These are phyloP conservation scores for Pythium biforme DNA, from an alignment of 352 stramenopile genomes.

Conservation along the genomic window DNA sequence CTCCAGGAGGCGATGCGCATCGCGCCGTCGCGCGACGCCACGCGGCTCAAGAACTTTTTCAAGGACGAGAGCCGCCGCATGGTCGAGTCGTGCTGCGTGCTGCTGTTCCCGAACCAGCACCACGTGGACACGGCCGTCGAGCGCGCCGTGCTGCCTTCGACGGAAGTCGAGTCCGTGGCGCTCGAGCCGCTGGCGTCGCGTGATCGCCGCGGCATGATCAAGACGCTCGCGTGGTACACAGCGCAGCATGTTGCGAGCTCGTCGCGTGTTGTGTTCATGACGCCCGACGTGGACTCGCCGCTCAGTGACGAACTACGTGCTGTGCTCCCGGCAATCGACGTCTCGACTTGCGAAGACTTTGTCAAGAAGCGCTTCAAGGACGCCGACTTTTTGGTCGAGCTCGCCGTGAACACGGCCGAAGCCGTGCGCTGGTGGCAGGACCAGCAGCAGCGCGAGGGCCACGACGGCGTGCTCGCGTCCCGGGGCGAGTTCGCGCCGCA, in stretches of 20 bases:
- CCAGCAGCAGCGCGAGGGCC: conserved; percentile 28
- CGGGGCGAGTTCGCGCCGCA: conserved; percentile 62
- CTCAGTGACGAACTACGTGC: conserved; percentile 40
- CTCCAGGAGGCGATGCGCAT: conserved; percentile 58
- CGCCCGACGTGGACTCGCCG: conserved; percentile 42
- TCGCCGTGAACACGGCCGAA: conserved; percentile 62
- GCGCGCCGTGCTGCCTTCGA: conserved; percentile 9
- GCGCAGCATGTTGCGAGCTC: conserved; percentile 33
- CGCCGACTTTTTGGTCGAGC: conserved; percentile 45
- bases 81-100: conserved; percentile 43
- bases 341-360: conserved; percentile 60
- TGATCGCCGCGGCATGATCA: conserved; percentile 48
- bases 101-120: conserved; percentile 74
- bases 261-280: conserved; percentile 57
- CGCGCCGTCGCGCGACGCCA: conserved; percentile 62
- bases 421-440: conserved; percentile 47
- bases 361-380: conserved; percentile 39
- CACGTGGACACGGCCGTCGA: conserved; percentile 57
- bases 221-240: conserved; percentile 67
- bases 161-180: neutral
- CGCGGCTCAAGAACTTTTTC: conserved; percentile 69
- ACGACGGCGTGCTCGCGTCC: conserved; percentile 23
- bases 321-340: conserved; percentile 39
- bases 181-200: conserved; percentile 41
- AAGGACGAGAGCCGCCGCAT: conserved; percentile 47